Evolutionary conservation across 352 stramenopile genomes (phyloP), one percentile per base, ranked within the genome.

Genomic region (Phytophthora tentaculata): DNA sequence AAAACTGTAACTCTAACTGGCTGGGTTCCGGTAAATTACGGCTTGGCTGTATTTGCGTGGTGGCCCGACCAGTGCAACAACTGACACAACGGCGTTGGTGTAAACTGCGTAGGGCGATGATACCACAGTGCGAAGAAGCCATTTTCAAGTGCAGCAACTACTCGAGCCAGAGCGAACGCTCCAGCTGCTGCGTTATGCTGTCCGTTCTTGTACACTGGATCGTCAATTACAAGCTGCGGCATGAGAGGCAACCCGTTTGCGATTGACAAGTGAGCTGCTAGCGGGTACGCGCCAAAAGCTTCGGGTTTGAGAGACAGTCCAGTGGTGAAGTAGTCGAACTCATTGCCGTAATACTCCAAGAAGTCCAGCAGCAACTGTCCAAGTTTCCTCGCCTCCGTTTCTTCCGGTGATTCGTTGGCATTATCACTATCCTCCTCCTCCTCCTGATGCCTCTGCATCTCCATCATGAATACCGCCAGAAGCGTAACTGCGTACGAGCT

Each of bases 401-500:
- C 66, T 43, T 64, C 50, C 7, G 35, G 6, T 19, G 47, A 52
- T 39, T 74, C 62, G 1, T 52, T 51, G 12, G 12, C 12, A 17
- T 53, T 20, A 22, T 20, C 29, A 48, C 28, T 44, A 14, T 57
- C 12, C 0, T 64, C 17, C 23, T 66, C 56, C 7, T 71, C 64
- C 12, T 77, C 67, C 24, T 91, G 79, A 64, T 88, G 79, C 39
- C 47, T 58, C 51, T 90, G 85, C 22, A 88, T 81, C 55, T 92
- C 79, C 56, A 97, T 78, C 47, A 96, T 57, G 61, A 90, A 95
- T 3, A 95, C 74, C 7, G 89, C 84, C 76, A 97, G 81, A 39
- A 97, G 71, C 35, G 91, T 80, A 9, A 97, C 73, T 12, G 88
- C 88, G 70, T 97, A 97, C 54, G 88, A 96, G 64, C 87, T 96